Evolutionary conservation across 441 rosid species (phyloP).

Genomic region (Flueggea neowawraea): DNA sequence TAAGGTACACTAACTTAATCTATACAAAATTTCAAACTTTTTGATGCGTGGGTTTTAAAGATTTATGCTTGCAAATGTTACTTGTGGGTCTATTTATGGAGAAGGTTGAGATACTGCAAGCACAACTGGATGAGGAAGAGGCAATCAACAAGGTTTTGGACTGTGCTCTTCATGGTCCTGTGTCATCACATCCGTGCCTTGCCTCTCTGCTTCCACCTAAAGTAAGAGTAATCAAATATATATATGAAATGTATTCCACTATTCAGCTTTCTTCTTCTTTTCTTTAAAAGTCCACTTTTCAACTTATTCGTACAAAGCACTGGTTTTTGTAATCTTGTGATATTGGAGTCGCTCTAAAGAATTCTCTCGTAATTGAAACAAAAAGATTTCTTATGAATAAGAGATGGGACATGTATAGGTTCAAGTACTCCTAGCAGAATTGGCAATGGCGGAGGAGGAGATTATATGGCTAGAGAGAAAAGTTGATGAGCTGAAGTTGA

Average conservation of each 20-base stretch:
- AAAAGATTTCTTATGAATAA: background rate
- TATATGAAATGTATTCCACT: no score
- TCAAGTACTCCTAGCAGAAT: constrained; percentile 54
- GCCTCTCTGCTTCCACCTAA: constrained; percentile 61
- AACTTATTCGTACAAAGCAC: no score
- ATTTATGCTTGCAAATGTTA: no score
- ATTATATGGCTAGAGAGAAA: constrained; percentile 66
- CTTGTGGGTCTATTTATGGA: background rate
- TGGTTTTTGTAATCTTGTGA: no score
- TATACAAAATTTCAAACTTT: no score
- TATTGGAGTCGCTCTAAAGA: background rate
- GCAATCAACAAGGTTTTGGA: constrained; percentile 49
- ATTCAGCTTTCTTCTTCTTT: no score
- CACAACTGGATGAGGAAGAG: constrained; percentile 54
- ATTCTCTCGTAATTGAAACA: no score
- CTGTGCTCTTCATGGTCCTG: constrained; percentile 49
- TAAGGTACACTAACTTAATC: no score
- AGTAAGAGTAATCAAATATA: constrained; percentile 19
- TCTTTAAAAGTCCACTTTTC: no score
- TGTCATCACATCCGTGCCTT: constrained; percentile 43
- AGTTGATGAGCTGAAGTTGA: constrained; percentile 62
- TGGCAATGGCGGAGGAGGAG: constrained; percentile 78
- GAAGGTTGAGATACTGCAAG: constrained; percentile 62
- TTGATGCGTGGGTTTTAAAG: background rate
- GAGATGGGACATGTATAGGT: constrained; percentile 36